phyloP scores from a whole-genome alignment of 2,329 filamentous ascomycete species.

The Drechslera avenae region DNA sequence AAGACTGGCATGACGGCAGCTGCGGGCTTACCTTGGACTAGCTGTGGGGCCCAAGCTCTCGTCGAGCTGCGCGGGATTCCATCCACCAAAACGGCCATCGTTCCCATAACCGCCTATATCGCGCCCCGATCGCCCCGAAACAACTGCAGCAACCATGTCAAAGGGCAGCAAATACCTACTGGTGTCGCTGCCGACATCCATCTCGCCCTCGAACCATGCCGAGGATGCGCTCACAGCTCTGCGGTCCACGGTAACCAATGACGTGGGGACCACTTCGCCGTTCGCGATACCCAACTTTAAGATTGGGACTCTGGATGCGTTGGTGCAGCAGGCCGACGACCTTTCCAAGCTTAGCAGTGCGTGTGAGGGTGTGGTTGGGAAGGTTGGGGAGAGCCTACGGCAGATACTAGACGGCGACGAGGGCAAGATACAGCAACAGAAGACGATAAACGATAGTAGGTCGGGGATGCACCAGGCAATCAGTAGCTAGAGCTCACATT shows the following conservation, averaged over 20 bases:
- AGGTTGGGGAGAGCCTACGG: constrained; percentile 85
- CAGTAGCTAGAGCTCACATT: constrained; percentile 7
- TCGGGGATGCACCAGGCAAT: neutral
- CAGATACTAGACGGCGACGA: constrained; percentile 84
- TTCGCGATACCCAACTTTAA: constrained; percentile 95
- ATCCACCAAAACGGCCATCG: constrained; percentile 26
- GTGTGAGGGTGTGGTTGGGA: constrained; percentile 82
- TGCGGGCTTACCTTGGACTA: constrained; percentile 8
- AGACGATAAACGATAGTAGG: constrained; percentile 88
- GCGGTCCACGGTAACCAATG: constrained; percentile 70
- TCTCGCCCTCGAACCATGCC: constrained; percentile 77
- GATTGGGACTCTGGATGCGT: constrained; percentile 91
- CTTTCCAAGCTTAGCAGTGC: constrained; percentile 81
- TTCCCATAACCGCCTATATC: constrained; percentile 23
- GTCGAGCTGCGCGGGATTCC: constrained; percentile 16
- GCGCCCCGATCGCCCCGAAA: constrained; percentile 18
- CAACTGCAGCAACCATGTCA: constrained; percentile 46
- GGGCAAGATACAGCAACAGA: constrained; percentile 81
- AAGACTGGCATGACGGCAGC: constrained; percentile 26
- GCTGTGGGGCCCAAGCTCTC: constrained; percentile 22
- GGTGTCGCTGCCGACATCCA: constrained; percentile 86
- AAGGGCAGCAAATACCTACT: constrained; percentile 73
- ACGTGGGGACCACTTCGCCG: constrained; percentile 75
- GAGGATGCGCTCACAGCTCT: constrained; percentile 82
- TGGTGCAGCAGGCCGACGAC: constrained; percentile 96